Conservation (phyloP, 2,329 filamentous ascomycete species). For the Penicillium sp. region DNA sequence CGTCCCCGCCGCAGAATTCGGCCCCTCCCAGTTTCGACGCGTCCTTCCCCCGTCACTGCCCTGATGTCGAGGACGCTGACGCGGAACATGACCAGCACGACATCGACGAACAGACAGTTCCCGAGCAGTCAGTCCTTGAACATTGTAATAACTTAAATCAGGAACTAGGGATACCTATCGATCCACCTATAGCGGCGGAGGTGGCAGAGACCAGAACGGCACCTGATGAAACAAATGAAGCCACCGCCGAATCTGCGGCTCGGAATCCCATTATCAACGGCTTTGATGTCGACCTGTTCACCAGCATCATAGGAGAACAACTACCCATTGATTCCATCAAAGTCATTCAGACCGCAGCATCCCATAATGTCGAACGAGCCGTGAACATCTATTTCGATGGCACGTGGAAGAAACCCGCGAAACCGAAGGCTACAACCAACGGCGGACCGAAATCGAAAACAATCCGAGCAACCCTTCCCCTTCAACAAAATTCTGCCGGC, state of each 20-base stretch:
- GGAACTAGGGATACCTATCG: not conserved
- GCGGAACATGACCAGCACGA: not conserved
- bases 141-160: not conserved
- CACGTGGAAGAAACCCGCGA: conserved; percentile 56
- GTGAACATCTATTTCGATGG: conserved; percentile 69
- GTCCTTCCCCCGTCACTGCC: conserved; percentile 14
- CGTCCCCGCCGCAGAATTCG: conserved; percentile 26
- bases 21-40: conserved; percentile 21
- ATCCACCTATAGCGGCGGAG: not conserved
- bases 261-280: conserved; percentile 27
- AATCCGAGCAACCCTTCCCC: conserved; percentile 13
- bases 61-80: not conserved
- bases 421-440: conserved; percentile 8
- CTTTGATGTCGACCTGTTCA: conserved; percentile 62
- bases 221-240: not conserved
- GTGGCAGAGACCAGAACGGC: not conserved
- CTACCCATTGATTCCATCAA: conserved; percentile 51
- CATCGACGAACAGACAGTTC: conserved; percentile 3
- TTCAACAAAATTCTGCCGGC: conserved; percentile 1
- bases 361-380: conserved; percentile 61
- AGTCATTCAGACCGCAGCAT: conserved; percentile 54
- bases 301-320: conserved; percentile 61
- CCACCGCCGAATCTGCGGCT: not conserved
- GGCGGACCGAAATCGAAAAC: conserved; percentile 2
- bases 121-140: not conserved